A percentile compares a stretch with the other conserved stretches of the same genome.
These are phyloP conservation scores for Colletotrichum sp. DNA, from an alignment of 2,329 filamentous ascomycete species.

Conservation along the genomic window DNA sequence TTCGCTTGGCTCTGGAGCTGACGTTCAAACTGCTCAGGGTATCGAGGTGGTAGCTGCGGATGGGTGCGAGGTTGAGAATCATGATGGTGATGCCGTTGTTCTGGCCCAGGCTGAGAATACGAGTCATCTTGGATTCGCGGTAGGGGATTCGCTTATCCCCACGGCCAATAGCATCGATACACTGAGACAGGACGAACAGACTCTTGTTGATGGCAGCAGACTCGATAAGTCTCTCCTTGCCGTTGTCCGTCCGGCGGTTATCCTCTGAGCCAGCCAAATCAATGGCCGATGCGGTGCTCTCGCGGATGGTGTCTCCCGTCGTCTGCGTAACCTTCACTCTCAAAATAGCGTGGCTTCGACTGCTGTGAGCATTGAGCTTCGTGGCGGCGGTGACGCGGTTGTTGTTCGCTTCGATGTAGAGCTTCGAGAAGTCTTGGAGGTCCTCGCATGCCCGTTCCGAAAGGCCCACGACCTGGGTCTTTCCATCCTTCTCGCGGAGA, in stretches of 20 bases:
- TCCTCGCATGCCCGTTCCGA: conserved; percentile 83
- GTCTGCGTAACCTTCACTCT: conserved; percentile 87
- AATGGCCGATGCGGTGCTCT: conserved; percentile 91
- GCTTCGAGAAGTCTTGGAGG: conserved; percentile 85
- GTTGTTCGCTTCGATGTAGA: conserved; percentile 92
- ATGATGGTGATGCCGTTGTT: conserved; percentile 96
- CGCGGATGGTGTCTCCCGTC: conserved; percentile 68
- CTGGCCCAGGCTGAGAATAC: conserved; percentile 89
- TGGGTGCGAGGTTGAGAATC: conserved; percentile 91
- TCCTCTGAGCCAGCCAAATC: conserved; percentile 96
- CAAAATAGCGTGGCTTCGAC: conserved; percentile 87
- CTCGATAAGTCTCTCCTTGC: conserved; percentile 89
- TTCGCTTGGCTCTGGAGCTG: conserved; percentile 93
- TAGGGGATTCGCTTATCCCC: conserved; percentile 84
- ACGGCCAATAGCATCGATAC: conserved; percentile 88
- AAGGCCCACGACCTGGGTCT: conserved; percentile 85
- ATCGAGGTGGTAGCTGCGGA: conserved; percentile 92
- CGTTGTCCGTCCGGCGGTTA: conserved; percentile 92
- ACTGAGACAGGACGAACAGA: conserved; percentile 91
- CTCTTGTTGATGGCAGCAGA: conserved; percentile 98
- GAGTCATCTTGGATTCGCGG: conserved; percentile 95
- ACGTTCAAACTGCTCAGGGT: conserved; percentile 94
- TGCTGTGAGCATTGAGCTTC: conserved; percentile 91
- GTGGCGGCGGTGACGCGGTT: conserved; percentile 90
- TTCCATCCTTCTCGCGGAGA: conserved; percentile 84